Conservation (phyloP, 352 stramenopile genomes). For the Phytophthora pisi region DNA sequence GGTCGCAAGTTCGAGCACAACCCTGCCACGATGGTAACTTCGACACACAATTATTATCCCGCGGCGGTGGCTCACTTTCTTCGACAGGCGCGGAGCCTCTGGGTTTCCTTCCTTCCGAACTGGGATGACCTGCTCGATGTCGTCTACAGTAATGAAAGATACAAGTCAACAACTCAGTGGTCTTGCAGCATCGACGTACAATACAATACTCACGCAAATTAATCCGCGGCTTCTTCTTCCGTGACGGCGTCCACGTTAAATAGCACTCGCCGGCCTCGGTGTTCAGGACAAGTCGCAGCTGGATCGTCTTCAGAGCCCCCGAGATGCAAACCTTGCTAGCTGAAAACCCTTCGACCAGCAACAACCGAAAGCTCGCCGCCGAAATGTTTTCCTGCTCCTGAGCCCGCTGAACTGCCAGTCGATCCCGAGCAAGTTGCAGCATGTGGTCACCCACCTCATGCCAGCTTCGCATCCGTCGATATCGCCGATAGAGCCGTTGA, state of each 20-base stretch:
- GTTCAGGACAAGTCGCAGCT: slow-evolving; percentile 59
- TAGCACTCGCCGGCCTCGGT: slow-evolving; percentile 56
- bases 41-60: slow-evolving; percentile 73
- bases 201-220: slow-evolving; percentile 51
- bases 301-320: slow-evolving; percentile 67
- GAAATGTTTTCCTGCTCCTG: slow-evolving; percentile 50
- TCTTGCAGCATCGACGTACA: not conserved
- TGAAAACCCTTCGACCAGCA: slow-evolving; percentile 60
- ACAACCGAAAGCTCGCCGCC: slow-evolving; percentile 54
- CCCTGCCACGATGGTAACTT: slow-evolving; percentile 62
- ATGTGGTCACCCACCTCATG: slow-evolving; percentile 44
- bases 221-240: slow-evolving; percentile 68
- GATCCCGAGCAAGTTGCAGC: slow-evolving; percentile 45
- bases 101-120: slow-evolving; percentile 61
- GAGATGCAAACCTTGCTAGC: slow-evolving; percentile 77
- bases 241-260: slow-evolving; percentile 74
- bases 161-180: not conserved
- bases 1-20: slow-evolving; percentile 66
- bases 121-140: slow-evolving; percentile 62
- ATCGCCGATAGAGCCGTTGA: slow-evolving; percentile 51
- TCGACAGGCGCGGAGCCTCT: slow-evolving; percentile 50
- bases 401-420: slow-evolving; percentile 28
- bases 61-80: slow-evolving; percentile 68
- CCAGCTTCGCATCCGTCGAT: slow-evolving; percentile 49
- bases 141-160: slow-evolving; percentile 42